Base-by-base conservation (phyloP, 768 basidiomycete genomes). In the Suillus brevipes region DNA sequence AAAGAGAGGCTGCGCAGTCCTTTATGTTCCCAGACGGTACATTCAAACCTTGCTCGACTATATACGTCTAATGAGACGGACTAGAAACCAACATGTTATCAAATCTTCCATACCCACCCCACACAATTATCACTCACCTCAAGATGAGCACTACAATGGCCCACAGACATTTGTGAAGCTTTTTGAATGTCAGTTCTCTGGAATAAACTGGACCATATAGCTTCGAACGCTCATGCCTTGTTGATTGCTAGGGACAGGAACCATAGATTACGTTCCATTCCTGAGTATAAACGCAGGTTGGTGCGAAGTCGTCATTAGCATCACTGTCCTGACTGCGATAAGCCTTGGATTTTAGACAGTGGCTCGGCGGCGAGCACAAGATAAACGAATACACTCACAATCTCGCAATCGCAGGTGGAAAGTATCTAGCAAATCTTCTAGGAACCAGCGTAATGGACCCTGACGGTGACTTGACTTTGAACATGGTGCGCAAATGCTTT, bases 271-370 rank as follows among this genome's bases (percentile, higher is more conserved):
- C 49, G 72, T 82, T 12, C 80, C 87, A 0, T 83, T 78, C 63
- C 74, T 91, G 28, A 86, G 84, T 43, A 79, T 91, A 14, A 70
- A 70, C 0, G 79, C 84, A 68, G 88, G 88, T 87, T 62, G 65
- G 77, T 65, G 37, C 58, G 6, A 38, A 10, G 60, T 50, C 56
- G 16, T 25, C 36, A n/a, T 8, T 34, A 23, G 8, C 13, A 34
- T 20, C 1, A 62, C 16, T 55, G 55, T 42, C 52, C 49, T 69
- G 64, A 60, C 69, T 16, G 61, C 36, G 20, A 28, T 23, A 60
- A 88, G 93, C 92, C 0, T 73, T 94, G 6, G 83, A 87, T 38
- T 95, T 95, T 78, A 85, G 94, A 36, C 71, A 82, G 63, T 84
- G 84, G 78, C 75, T 94, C 2, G 93, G 94, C 1, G 93, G 94